Evolutionary conservation across 495 filamentous ascomycete species (phyloP), one percentile per base, ranked within the genome.

Genomic region (Aspergillus coremiiformis): DNA sequence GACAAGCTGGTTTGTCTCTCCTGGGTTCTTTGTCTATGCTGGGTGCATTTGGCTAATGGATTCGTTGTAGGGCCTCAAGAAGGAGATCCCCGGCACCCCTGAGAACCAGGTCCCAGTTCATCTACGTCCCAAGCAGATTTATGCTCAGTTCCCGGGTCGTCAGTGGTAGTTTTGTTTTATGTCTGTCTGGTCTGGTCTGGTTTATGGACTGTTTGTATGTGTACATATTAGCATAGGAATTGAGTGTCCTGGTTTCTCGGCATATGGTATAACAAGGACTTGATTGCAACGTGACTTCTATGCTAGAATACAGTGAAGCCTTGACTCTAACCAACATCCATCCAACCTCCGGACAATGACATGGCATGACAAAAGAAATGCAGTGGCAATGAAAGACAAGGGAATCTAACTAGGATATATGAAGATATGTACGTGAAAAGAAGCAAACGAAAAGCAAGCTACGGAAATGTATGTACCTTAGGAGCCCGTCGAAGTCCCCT

Each of bases 71-170:
- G 87, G 87, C 68, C 72, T 96, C 56, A 87, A 91, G 71, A 96
- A 96, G 75, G 81, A 77, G 54, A 87, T 98, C 63, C 93, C 93
- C 47, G 90, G 85, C 37, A 72, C 88, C 47, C 90, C 90, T 50
- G 79, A 84, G 62, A 78, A 82, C 66, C 78, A 85, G 60, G 80
- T 75, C 19, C 93, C 89, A 21, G 86, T 96, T 53, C 93, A 97
- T 67, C 77, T 92, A 58, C 80, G 89, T 50, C 79, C 80, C 55
- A 79, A 77, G 70, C 86, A 92, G 73, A 84, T 87, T 62, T 94
- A 84, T 67, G 79, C 88, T 41, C 58, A 66, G 49, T 72, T 63
- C 60, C 65, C 70, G n/a, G 71, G 72, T 30, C 61, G 60, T 42
- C 72, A 76, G 62, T 76, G 61, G 49, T 73, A 70, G 7, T 53